Conservation (phyloP, 441 rosid genomes). For the Geranium incanum region DNA sequence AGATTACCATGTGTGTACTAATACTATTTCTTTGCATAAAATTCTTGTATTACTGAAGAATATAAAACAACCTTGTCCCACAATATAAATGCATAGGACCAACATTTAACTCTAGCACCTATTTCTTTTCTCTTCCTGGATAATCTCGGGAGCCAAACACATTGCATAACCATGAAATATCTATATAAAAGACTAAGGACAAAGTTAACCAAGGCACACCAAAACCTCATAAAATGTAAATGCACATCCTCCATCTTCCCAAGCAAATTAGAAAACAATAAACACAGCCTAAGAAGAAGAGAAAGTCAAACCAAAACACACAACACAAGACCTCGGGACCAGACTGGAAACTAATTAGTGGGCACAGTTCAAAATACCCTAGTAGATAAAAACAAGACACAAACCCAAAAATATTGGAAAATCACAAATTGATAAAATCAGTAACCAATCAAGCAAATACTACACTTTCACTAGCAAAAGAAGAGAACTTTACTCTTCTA, state of each 20-base stretch:
- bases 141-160: conserved; percentile 15
- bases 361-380: neutral
- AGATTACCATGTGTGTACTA: neutral
- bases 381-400: neutral
- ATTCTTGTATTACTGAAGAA: neutral
- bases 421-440: neutral
- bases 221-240: neutral
- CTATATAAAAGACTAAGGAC: neutral
- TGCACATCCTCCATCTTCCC: neutral
- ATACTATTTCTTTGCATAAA: neutral
- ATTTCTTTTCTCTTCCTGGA: conserved; percentile 1
- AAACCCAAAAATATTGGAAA: neutral
- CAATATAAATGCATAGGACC: neutral
- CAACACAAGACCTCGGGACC: neutral
- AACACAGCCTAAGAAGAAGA: neutral
- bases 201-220: neutral
- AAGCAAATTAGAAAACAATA: neutral
- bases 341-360: neutral
- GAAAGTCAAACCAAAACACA: conserved; percentile 7
- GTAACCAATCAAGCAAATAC: neutral
- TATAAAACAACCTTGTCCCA: neutral
- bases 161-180: neutral
- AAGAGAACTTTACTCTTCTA: neutral
- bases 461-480: neutral
- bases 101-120: neutral